Conservation (phyloP, 805 yeast genomes). For the Candida awuae region DNA sequence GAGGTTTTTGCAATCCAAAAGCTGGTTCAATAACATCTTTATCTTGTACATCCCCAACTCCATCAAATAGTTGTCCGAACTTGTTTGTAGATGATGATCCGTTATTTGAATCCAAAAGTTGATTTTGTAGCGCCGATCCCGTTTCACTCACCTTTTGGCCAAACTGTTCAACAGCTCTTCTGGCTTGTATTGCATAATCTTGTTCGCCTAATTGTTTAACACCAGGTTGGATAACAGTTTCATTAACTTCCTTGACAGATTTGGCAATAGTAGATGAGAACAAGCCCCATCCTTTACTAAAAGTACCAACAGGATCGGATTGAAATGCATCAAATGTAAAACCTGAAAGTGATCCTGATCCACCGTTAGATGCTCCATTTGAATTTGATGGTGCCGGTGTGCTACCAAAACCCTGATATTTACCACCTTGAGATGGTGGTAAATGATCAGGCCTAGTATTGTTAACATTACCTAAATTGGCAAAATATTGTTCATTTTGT, state of each 20-base stretch:
- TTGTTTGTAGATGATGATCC: constrained; percentile 36
- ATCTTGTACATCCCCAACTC: constrained; percentile 35
- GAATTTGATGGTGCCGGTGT: constrained; percentile 43
- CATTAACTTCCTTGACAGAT: constrained; percentile 79
- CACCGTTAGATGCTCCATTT: constrained; percentile 9
- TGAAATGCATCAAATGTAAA: constrained; percentile 65
- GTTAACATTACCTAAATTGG: constrained; percentile 66
- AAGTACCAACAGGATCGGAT: constrained; percentile 83
- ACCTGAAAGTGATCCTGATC: constrained; percentile 39
- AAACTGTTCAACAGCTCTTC: constrained; percentile 91
- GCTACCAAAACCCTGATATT: constrained; percentile 85
- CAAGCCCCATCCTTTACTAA: constrained; percentile 89
- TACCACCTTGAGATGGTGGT: constrained; percentile 94
- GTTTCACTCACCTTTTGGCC: constrained; percentile 92
- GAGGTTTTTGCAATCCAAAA: constrained; percentile 54
- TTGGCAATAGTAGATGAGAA: constrained; percentile 80
- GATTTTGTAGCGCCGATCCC: constrained; percentile 61
- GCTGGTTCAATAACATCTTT: constrained; percentile 46
- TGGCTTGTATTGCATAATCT: constrained; percentile 75
- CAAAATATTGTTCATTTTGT: constrained; percentile 78
- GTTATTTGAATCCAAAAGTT: constrained; percentile 26
- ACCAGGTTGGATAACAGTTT: constrained; percentile 86
- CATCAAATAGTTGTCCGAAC: constrained; percentile 51
- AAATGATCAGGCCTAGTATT: constrained; percentile 64
- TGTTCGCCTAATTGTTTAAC: constrained; percentile 70